These are phyloP conservation scores for Pseudodiploospora longispora DNA, from an alignment of 2,329 filamentous ascomycete genomes.

Conservation along the genomic window DNA sequence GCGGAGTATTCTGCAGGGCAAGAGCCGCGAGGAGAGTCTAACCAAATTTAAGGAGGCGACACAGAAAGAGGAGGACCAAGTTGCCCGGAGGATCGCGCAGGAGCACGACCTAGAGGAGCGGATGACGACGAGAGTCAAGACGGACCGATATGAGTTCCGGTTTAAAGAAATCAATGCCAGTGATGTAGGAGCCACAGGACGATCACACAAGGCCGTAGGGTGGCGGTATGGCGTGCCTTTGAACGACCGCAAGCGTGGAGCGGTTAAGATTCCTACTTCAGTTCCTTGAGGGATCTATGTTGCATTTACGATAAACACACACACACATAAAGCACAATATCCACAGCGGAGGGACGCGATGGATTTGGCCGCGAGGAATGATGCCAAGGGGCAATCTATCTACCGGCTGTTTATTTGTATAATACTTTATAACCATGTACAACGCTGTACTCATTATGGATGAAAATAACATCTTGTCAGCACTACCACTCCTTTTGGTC, in stretches of 20 bases:
- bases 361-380: background rate
- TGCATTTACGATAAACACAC: no score
- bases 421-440: slow-evolving; percentile 2
- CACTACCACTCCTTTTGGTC: no score
- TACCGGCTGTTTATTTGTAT: background rate
- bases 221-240: slow-evolving; percentile 57
- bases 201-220: slow-evolving; percentile 43
- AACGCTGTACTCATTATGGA: slow-evolving; percentile 4
- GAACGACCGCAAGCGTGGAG: slow-evolving; percentile 54
- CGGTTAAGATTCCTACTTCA: slow-evolving; percentile 59
- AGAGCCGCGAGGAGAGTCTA: slow-evolving; percentile 27
- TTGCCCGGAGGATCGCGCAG: slow-evolving; percentile 25
- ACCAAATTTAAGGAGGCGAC: slow-evolving; percentile 33
- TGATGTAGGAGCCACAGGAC: slow-evolving; percentile 45
- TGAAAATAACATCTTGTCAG: background rate
- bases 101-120: slow-evolving; percentile 29
- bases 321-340: no score
- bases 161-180: slow-evolving; percentile 53
- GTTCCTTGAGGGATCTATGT: slow-evolving; percentile 34
- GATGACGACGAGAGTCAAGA: slow-evolving; percentile 36
- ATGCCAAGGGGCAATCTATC: background rate
- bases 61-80: slow-evolving; percentile 33
- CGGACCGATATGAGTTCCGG: slow-evolving; percentile 54
- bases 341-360: no score
- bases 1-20: slow-evolving; percentile 33